These are phyloP conservation scores for Malbranchea zuffiana DNA, from an alignment of 2,329 filamentous ascomycete genomes.

Conservation along the genomic window DNA sequence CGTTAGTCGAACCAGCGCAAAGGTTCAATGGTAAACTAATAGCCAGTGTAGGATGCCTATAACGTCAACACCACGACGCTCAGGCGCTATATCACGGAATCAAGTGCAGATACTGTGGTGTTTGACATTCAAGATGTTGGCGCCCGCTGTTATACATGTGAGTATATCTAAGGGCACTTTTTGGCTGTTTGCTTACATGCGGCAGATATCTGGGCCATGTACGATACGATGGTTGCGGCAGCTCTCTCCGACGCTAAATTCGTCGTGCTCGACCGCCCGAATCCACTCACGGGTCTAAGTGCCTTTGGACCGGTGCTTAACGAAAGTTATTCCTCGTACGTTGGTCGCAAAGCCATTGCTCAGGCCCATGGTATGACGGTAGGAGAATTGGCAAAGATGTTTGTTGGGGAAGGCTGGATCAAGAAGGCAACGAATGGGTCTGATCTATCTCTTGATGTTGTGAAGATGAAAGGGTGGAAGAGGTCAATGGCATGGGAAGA, in stretches of 20 bases:
- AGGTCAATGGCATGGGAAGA: conserved; percentile 6
- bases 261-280: conserved; percentile 6
- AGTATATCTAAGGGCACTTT: background rate
- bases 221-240: conserved; percentile 6
- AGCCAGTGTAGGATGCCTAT: no score
- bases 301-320: conserved; percentile 5
- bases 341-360: conserved; percentile 4
- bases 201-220: conserved; percentile 4
- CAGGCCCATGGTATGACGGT: conserved; percentile 6
- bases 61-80: no score
- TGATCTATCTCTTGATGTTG: background rate
- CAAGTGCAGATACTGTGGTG: conserved; percentile 4
- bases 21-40: no score
- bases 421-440: conserved; percentile 5
- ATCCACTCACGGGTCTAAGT: conserved; percentile 3
- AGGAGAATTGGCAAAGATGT: conserved; percentile 6
- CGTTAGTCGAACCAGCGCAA: conserved; percentile 1
- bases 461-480: conserved; percentile 7
- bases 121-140: conserved; percentile 8
- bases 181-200: background rate
- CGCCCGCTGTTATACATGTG: conserved; percentile 4
- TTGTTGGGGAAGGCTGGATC: conserved; percentile 6
- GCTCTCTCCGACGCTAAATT: background rate
- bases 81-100: background rate
- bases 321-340: background rate